These are phyloP conservation scores for Forsythia suspensa DNA, from an alignment of 257 asterid genomes.

Conservation along the genomic window DNA sequence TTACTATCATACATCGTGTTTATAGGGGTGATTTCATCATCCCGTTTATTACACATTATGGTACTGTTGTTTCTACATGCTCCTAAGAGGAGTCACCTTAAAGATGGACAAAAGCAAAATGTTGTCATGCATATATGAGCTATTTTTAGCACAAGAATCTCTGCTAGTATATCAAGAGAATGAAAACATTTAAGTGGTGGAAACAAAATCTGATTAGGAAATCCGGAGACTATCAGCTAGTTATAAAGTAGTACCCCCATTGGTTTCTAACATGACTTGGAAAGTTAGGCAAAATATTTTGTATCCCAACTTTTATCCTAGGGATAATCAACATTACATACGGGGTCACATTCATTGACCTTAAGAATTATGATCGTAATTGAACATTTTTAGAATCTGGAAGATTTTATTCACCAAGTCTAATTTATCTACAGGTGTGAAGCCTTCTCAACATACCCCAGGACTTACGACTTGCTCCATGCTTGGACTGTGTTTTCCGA, in stretches of 20 bases:
- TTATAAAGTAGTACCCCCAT: not conserved
- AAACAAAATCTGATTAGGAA: not conserved
- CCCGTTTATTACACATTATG: not conserved
- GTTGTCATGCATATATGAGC: not conserved
- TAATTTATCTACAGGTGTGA: conserved; percentile 69
- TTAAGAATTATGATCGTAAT: not conserved
- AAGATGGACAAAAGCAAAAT: no score
- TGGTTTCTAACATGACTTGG: not conserved
- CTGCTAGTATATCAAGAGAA: not conserved
- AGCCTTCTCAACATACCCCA: conserved; percentile 91
- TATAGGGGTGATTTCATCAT: not conserved
- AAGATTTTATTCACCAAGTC: not conserved
- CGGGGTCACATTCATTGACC: not conserved
- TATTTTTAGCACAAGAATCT: not conserved
- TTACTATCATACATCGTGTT: not conserved
- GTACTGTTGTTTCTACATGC: not conserved
- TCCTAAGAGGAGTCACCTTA: not conserved
- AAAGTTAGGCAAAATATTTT: not conserved
- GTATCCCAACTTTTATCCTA: not conserved
- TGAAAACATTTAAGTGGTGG: not conserved
- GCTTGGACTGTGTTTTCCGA: conserved; percentile 84
- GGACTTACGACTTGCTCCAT: conserved; percentile 90
- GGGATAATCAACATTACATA: not conserved
- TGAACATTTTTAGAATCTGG: not conserved
- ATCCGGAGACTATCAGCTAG: not conserved